Base-by-base conservation (phyloP, 129 eudicot genomes). In the Helichrysum umbraculigerum region DNA sequence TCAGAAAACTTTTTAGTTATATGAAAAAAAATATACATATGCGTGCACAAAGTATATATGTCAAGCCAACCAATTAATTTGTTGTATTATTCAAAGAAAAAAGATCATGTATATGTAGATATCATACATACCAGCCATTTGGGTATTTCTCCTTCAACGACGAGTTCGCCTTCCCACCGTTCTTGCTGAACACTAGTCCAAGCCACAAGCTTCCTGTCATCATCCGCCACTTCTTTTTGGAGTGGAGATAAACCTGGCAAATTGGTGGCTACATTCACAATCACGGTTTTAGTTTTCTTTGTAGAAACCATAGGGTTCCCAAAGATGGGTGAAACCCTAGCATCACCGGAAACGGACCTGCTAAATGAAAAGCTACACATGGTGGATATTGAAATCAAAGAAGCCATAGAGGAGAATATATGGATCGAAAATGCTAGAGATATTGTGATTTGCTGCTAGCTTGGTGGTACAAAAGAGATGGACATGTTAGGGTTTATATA, bases 91-190 rank as follows among this genome's bases (percentile, higher is more conserved):
- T 51, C 57, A 51, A 61, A 61, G 14, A 14, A 7, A 11, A 56
- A 4, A 32, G 59, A 74, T 59, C 12, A 60, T 37, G 37, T 51
- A 63, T 71, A 72, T 0, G 33, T 30, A 42, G 20, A 0, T 73
- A n/a, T 57, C 3, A 19, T 3, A 11, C 70, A 68, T 86, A 94
- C 99, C 92, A 95, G 92, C 99, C 99, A 95, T 37, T 37, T 75
- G 4, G 99, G 99, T 67, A 95, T 84, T 70, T 95, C 82, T 63
- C 99, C 99, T 89, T 95, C 77, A 7, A 95, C 96, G 5, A 58
- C 70, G n/a, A 95, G 96, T 85, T 94, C 92, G 25, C 99, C 99
- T 79, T 94, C 96, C 99, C 99, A 95, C 11, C 94, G 77, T 72
- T 95, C 99, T 69, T 95, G 99, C 54, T 60, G 83, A 8, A 95